phyloP scores from a whole-genome alignment of 306 rosid genomes.

The Spatholobus suberectus region DNA sequence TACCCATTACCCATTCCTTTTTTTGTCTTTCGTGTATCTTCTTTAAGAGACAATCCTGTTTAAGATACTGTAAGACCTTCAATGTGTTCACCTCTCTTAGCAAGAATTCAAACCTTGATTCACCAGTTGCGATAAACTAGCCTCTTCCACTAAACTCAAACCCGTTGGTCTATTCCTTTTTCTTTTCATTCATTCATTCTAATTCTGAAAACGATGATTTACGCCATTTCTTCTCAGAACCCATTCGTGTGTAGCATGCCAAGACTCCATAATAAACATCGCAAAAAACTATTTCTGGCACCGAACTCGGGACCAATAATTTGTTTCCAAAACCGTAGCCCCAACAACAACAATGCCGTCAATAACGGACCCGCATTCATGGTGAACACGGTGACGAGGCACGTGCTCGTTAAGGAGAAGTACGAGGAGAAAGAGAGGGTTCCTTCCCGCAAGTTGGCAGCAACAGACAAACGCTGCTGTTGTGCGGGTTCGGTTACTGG shows the following conservation, averaged over 20 bases:
- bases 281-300: slow-evolving; percentile 12
- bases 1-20: no score
- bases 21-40: no score
- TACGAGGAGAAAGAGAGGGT: slow-evolving; percentile 40
- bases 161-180: no score
- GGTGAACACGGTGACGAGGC: slow-evolving; percentile 36
- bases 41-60: no score
- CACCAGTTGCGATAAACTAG: no score
- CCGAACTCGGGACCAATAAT: slow-evolving; percentile 6
- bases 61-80: no score
- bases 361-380: slow-evolving; percentile 34
- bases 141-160: no score
- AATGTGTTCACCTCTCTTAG: no score
- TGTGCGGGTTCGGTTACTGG: slow-evolving; percentile 94
- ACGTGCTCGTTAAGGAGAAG: slow-evolving; percentile 1
- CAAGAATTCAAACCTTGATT: no score
- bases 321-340: slow-evolving; percentile 41
- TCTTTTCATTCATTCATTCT: neutral
- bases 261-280: neutral
- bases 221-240: slow-evolving; percentile 36
- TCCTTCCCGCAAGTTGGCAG: slow-evolving; percentile 9
- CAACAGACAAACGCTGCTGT: slow-evolving; percentile 46
- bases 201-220: slow-evolving; percentile 52
- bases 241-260: slow-evolving; percentile 45
- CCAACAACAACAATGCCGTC: slow-evolving; percentile 37